These are phyloP conservation scores for Chaetothyriales sp. DNA, from an alignment of 2,329 filamentous ascomycete species.

Conservation along the genomic window DNA sequence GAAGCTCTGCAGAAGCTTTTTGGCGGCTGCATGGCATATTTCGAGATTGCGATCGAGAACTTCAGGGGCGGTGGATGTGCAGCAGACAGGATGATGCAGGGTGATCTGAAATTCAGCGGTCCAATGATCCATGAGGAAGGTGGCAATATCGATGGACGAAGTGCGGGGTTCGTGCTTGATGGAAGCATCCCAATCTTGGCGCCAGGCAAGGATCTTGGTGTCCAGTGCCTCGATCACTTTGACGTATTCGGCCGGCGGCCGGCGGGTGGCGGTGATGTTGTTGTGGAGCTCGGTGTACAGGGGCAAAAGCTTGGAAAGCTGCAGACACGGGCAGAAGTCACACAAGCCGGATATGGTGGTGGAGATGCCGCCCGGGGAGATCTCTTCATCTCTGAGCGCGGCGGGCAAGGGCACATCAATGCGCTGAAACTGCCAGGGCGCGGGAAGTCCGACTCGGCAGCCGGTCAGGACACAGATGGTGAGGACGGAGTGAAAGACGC, in stretches of 20 bases:
- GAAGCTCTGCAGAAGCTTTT: constrained; percentile 20
- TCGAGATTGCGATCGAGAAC: constrained; percentile 21
- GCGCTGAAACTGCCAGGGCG: constrained; percentile 59
- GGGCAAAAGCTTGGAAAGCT: constrained; percentile 50
- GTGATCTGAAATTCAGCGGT: constrained; percentile 37
- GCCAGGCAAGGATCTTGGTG: constrained; percentile 48
- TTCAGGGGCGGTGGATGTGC: constrained; percentile 22
- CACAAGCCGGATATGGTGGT: constrained; percentile 45
- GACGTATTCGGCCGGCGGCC: constrained; percentile 50
- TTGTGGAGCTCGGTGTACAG: constrained; percentile 62
- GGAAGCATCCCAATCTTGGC: constrained; percentile 48
- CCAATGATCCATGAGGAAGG: constrained; percentile 37
- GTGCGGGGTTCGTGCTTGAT: constrained; percentile 27
- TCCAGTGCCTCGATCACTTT: constrained; percentile 53
- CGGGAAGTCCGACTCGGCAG: constrained; percentile 63
- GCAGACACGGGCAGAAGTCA: constrained; percentile 52
- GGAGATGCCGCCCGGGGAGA: constrained; percentile 52
- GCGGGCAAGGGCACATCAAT: constrained; percentile 68
- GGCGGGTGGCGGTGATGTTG: constrained; percentile 58
- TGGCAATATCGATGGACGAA: constrained; percentile 23
- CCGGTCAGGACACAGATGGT: constrained; percentile 54
- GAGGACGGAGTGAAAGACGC: constrained; percentile 62
- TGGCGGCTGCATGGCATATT: constrained; percentile 21
- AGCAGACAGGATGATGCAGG: constrained; percentile 41
- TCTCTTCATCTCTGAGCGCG: constrained; percentile 54